Evolutionary conservation across 73 alveolate species (phyloP), one percentile per base, ranked within the genome.

Genomic region (Stentor roeselii): DNA sequence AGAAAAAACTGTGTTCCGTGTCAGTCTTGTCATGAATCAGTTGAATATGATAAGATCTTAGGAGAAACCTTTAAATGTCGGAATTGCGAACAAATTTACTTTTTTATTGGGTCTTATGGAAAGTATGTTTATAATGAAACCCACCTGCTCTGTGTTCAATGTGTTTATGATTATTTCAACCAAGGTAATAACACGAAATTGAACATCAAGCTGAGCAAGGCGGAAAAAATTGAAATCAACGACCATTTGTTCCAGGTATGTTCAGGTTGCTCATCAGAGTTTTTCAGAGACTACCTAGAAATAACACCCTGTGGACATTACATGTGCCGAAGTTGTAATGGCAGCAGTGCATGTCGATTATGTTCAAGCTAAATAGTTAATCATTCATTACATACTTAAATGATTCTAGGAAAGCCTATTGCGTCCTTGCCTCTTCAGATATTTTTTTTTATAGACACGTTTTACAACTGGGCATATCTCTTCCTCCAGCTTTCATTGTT

Each of bases 341-440:
- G n/a, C n/a, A n/a, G n/a, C n/a, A n/a, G n/a, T n/a, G n/a, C n/a
- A n/a, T n/a, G n/a, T n/a, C n/a, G n/a, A n/a, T n/a, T n/a, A n/a
- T n/a, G n/a, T n/a, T n/a, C n/a, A n/a, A n/a, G n/a, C n/a, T n/a
- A n/a, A n/a, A n/a, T n/a, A n/a, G n/a, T n/a, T n/a, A n/a, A n/a
- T n/a, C n/a, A n/a, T n/a, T n/a, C n/a, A n/a, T n/a, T n/a, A n/a
- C n/a, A n/a, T n/a, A n/a, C n/a, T n/a, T n/a, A 67, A 67, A 67
- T 67, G 80, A 21, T 67, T 32, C 15, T 21, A n/a, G 37, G 80
- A 21, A n/a, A 67, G 37, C 80, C 80, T 27, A 34, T 21, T 32
- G n/a, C 80, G 27, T 67, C 80, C 11, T 32, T 67, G 37, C 37
- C 80, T 0, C 41, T 67, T 21, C 80, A 67, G 37, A 32, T 67